These are phyloP conservation scores for Plasmodium yoelii DNA, from an alignment of 169 alveolate species.

Conservation along the genomic window DNA sequence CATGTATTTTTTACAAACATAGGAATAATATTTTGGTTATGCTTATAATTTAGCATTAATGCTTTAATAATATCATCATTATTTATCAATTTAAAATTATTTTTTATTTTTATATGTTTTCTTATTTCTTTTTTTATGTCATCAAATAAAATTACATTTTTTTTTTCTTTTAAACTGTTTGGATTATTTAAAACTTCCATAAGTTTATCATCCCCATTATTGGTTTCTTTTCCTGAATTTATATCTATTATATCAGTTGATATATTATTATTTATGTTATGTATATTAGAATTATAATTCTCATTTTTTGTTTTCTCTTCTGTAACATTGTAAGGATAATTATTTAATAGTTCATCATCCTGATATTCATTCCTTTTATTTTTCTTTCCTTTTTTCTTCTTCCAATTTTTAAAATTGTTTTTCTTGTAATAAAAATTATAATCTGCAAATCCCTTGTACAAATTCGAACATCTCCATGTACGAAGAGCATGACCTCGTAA, in stretches of 20 bases:
- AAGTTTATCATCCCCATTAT: conserved; percentile 6
- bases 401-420: conserved; percentile 1
- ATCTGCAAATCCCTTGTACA: conserved; percentile 6
- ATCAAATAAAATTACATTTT: conserved; percentile 53
- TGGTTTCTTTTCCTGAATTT: background rate
- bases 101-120: conserved; percentile 31
- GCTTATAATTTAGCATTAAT: conserved; percentile 53
- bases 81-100: conserved; percentile 33
- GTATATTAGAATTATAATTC: background rate
- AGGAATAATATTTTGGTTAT: conserved; percentile 52
- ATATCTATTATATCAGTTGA: background rate
- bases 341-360: background rate
- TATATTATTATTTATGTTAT: conserved; percentile 3
- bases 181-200: conserved; percentile 7
- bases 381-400: background rate
- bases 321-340: background rate
- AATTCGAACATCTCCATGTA: conserved; percentile 67
- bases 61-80: conserved; percentile 14
- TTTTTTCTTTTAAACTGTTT: conserved; percentile 23
- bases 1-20: conserved; percentile 13
- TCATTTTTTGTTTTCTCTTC: background rate
- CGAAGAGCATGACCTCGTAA: conserved; percentile 65
- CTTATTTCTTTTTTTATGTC: conserved; percentile 39
- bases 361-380: background rate
- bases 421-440: conserved; percentile 42